Conservation (phyloP, 805 yeast species). For the Lipomyces spencermartinsiae region DNA sequence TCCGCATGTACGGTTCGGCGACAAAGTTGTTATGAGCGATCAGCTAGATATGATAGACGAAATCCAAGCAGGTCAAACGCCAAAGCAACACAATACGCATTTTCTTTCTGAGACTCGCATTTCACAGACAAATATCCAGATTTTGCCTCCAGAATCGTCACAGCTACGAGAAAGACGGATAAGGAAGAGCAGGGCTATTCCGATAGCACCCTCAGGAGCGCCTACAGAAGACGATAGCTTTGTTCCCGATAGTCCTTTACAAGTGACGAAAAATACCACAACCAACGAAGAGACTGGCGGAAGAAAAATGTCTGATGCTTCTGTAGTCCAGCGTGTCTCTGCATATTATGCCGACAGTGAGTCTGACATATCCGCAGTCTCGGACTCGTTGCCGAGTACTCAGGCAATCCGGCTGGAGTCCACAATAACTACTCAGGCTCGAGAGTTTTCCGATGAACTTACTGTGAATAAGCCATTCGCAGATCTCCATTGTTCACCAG, state of each 20-base stretch:
- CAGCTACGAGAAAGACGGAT: neutral
- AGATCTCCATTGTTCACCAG: neutral
- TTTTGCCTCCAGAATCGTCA: too few species aligned
- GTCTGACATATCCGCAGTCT: neutral
- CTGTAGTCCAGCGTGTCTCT: neutral
- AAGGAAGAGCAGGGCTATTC: neutral
- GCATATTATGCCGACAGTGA: neutral
- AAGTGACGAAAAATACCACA: too few species aligned
- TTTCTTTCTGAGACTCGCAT: too few species aligned
- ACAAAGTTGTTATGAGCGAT: too few species aligned
- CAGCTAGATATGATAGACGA: too few species aligned
- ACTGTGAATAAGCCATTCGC: neutral
- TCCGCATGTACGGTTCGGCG: too few species aligned
- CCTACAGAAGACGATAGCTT: neutral
- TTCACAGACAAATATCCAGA: too few species aligned
- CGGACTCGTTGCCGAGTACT: neutral
- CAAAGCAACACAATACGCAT: too few species aligned
- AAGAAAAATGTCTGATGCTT: neutral
- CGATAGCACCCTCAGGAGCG: neutral
- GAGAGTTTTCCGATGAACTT: neutral
- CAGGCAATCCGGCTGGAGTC: neutral
- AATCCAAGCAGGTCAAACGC: too few species aligned
- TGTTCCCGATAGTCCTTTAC: neutral
- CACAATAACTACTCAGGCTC: neutral
- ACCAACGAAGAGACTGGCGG: too few species aligned